These are phyloP conservation scores for Nyssa sinensis DNA, from an alignment of 148 eudicot genomes.

Conservation along the genomic window DNA sequence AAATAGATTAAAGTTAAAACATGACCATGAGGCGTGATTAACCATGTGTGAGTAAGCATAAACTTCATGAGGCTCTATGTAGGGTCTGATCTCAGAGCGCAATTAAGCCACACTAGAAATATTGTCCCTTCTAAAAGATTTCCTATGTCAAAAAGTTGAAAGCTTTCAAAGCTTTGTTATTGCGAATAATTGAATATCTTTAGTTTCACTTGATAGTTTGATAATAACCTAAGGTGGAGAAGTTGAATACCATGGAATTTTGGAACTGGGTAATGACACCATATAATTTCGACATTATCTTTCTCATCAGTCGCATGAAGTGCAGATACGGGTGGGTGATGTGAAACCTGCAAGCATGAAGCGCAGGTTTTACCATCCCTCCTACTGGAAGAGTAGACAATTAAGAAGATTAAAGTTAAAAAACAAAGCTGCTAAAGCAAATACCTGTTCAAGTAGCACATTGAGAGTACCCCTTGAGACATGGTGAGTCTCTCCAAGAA, in stretches of 20 bases:
- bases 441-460: conserved; percentile 79
- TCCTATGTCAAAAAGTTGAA: background rate
- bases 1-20: no score
- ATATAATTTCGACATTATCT: conserved; percentile 52
- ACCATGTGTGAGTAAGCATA: no score
- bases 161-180: no score
- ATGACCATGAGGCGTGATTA: no score
- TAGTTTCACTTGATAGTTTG: no score
- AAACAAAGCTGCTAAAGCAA: background rate
- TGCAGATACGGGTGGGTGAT: conserved; percentile 83
- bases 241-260: conserved; percentile 52
- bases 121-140: no score
- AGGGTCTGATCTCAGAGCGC: no score
- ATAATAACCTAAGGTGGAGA: background rate
- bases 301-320: conserved; percentile 73
- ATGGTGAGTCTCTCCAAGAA: conserved; percentile 92
- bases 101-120: no score
- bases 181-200: no score
- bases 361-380: background rate
- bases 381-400: background rate
- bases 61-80: no score
- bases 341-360: conserved; percentile 61
- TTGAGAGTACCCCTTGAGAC: conserved; percentile 65
- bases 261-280: conserved; percentile 66
- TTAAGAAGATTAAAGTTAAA: no score